phyloP scores from a whole-genome alignment of 192 early-diverging fungal genomes.

The Diversispora epigaea region DNA sequence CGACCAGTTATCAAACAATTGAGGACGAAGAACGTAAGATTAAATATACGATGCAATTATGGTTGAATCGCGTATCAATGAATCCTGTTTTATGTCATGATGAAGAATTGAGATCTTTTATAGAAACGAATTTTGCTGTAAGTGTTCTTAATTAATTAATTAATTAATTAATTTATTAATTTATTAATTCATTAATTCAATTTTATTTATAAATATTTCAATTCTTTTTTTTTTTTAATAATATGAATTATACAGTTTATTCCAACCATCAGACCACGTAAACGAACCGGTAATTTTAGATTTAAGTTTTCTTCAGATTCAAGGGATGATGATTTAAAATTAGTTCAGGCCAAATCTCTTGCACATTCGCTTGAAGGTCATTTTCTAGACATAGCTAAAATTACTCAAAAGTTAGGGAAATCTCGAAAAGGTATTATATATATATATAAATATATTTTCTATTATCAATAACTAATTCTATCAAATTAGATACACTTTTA shows the following conservation, averaged over 20 bases:
- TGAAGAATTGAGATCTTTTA: constrained; percentile 47
- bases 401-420: constrained; percentile 23
- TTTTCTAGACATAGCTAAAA: constrained; percentile 18
- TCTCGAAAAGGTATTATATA: constrained; percentile 19
- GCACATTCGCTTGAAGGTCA: constrained; percentile 18
- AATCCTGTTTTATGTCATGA: constrained; percentile 45
- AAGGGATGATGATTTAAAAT: constrained; percentile 14
- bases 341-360: constrained; percentile 13
- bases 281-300: constrained; percentile 27
- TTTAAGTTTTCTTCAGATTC: constrained; percentile 2
- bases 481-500: background rate
- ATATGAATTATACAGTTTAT: constrained; percentile 33
- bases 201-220: background rate
- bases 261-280: constrained; percentile 41
- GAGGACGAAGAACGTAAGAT: constrained; percentile 35
- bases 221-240: no score
- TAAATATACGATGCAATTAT: constrained; percentile 39
- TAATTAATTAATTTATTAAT: background rate
- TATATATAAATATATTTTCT: background rate
- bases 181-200: background rate
- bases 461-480: background rate
- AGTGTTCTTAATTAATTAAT: background rate
- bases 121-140: constrained; percentile 48
- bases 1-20: constrained; percentile 37
- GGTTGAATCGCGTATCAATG: constrained; percentile 39